Conservation (phyloP, 129 eudicot species). For the Silybum marianum region DNA sequence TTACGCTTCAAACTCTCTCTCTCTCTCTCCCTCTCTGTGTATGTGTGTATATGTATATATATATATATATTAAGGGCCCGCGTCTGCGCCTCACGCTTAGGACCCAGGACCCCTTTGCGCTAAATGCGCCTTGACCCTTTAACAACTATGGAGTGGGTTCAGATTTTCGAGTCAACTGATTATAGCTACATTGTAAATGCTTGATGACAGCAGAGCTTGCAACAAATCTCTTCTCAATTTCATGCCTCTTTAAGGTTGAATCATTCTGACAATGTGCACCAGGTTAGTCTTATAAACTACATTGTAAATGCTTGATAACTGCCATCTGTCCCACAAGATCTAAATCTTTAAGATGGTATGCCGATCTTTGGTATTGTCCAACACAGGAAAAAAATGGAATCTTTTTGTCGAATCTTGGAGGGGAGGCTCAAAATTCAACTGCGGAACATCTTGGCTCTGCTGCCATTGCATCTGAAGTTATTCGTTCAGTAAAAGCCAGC, state of each 20-base stretch:
- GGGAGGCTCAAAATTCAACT: slow-evolving; percentile 39
- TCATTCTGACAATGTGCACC: slow-evolving; percentile 39
- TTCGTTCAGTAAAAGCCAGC: slow-evolving; percentile 29
- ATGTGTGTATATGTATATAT: too few species aligned
- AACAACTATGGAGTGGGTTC: neutral
- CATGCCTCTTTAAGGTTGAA: slow-evolving; percentile 63
- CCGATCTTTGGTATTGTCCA: slow-evolving; percentile 13
- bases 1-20: neutral
- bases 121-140: too few species aligned
- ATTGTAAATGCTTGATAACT: too few species aligned
- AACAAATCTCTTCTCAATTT: slow-evolving; percentile 83
- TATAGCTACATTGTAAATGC: slow-evolving; percentile 33
- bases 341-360: neutral
- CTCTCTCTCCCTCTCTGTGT: too few species aligned
- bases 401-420: slow-evolving; percentile 31
- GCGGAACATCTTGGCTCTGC: slow-evolving; percentile 33
- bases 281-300: slow-evolving; percentile 66
- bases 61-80: too few species aligned
- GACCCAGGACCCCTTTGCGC: too few species aligned
- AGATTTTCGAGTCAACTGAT: slow-evolving; percentile 47
- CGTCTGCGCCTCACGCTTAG: too few species aligned
- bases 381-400: slow-evolving; percentile 50
- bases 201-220: slow-evolving; percentile 59
- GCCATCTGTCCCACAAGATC: neutral
- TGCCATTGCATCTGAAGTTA: slow-evolving; percentile 44